Evolutionary conservation across 371 early-diverging fungal species (phyloP).

Genomic region (Mortierella sp.): DNA sequence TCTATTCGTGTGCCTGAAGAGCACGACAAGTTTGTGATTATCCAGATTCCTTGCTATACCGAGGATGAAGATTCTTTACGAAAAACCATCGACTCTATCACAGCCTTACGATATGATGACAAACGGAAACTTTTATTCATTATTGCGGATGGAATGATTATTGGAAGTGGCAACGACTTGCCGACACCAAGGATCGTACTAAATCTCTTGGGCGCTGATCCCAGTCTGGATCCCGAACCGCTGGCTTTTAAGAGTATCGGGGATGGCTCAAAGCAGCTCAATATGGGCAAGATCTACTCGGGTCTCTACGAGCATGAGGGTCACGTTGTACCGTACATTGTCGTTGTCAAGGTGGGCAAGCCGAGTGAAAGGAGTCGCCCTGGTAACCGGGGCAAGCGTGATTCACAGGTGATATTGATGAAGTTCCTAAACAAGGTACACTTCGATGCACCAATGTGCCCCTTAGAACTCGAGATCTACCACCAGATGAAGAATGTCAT

Average conservation of each 20-base stretch:
- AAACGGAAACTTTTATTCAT: slow-evolving; percentile 83
- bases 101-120: slow-evolving; percentile 75
- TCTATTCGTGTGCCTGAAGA: slow-evolving; percentile 81
- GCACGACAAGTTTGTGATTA: slow-evolving; percentile 93
- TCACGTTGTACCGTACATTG: slow-evolving; percentile 85
- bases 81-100: slow-evolving; percentile 79
- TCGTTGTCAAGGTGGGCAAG: slow-evolving; percentile 87
- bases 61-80: slow-evolving; percentile 85
- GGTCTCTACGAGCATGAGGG: slow-evolving; percentile 89
- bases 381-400: slow-evolving; percentile 91
- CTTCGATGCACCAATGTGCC: slow-evolving; percentile 82
- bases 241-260: slow-evolving; percentile 90
- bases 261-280: slow-evolving; percentile 85
- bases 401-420: slow-evolving; percentile 88
- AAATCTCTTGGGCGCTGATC: slow-evolving; percentile 88
- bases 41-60: slow-evolving; percentile 88
- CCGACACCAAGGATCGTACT: slow-evolving; percentile 92
- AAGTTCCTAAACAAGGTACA: slow-evolving; percentile 82
- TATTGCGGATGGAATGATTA: slow-evolving; percentile 88
- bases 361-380: slow-evolving; percentile 77
- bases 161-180: slow-evolving; percentile 90
- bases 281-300: slow-evolving; percentile 92
- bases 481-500: slow-evolving; percentile 90
- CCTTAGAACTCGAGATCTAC: slow-evolving; percentile 92
- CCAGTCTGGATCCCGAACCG: slow-evolving; percentile 83